These are phyloP conservation scores for Cyberlindnera euphorbiae DNA, from an alignment of 805 yeast species.

Conservation along the genomic window DNA sequence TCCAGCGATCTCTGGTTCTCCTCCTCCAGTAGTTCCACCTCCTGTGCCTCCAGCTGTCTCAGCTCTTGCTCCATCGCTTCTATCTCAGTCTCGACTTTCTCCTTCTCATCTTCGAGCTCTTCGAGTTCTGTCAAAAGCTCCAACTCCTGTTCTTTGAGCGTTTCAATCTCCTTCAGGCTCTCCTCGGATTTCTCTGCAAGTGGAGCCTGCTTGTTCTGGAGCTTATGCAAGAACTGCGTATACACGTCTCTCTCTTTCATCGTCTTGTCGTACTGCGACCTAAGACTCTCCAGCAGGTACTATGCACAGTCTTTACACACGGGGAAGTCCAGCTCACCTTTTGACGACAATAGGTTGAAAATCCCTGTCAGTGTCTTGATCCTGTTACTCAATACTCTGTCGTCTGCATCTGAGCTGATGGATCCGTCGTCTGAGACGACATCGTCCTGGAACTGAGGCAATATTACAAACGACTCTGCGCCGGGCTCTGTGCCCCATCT, in stretches of 20 bases:
- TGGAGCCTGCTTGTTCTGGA: constrained; percentile 52
- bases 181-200: constrained; percentile 24
- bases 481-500: constrained; percentile 10
- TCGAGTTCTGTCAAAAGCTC: constrained; percentile 44
- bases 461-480: constrained; percentile 24
- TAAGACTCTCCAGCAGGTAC: constrained; percentile 57
- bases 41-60: constrained; percentile 39
- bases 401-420: constrained; percentile 23
- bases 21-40: constrained; percentile 39
- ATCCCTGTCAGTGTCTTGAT: constrained; percentile 55
- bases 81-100: constrained; percentile 21
- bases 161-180: constrained; percentile 20
- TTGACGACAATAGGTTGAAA: constrained; percentile 65
- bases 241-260: constrained; percentile 78
- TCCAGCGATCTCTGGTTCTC: constrained; percentile 57
- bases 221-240: constrained; percentile 62
- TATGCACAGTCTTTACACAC: constrained; percentile 84
- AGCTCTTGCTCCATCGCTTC: constrained; percentile 43
- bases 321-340: constrained; percentile 79
- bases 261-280: constrained; percentile 64
- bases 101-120: constrained; percentile 37
- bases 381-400: constrained; percentile 41
- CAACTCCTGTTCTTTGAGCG: constrained; percentile 34
- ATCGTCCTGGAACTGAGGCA: constrained; percentile 25
- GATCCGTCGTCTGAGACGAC: constrained; percentile 24